These are phyloP conservation scores for Aureobasidium vineae DNA, from an alignment of 2,329 filamentous ascomycete genomes.

Conservation along the genomic window DNA sequence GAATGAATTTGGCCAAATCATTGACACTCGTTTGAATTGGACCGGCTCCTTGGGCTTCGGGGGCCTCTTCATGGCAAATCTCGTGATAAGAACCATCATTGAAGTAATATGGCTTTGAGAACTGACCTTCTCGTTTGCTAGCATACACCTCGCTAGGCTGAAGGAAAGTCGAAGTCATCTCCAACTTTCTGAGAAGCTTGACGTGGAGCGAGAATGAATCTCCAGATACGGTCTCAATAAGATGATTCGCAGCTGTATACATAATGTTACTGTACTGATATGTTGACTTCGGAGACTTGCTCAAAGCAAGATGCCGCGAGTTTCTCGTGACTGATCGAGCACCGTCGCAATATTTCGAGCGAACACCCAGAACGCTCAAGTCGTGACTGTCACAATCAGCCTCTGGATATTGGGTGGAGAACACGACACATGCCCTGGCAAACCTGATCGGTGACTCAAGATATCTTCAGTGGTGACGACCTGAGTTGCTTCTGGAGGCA, in stretches of 20 bases:
- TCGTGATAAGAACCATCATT: slow-evolving; percentile 34
- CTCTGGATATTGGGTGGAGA: not conserved
- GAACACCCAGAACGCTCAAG: slow-evolving; percentile 35
- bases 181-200: slow-evolving; percentile 48
- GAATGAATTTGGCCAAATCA: slow-evolving; percentile 38
- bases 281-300: slow-evolving; percentile 46
- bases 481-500: slow-evolving; percentile 44
- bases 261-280: slow-evolving; percentile 55
- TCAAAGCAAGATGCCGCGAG: slow-evolving; percentile 49
- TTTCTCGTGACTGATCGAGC: slow-evolving; percentile 45
- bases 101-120: slow-evolving; percentile 50
- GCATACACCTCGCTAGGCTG: slow-evolving; percentile 32
- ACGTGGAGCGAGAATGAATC: slow-evolving; percentile 43
- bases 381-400: slow-evolving; percentile 38
- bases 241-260: slow-evolving; percentile 48
- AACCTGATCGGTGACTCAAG: slow-evolving; percentile 54
- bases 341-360: slow-evolving; percentile 36
- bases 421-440: slow-evolving; percentile 46
- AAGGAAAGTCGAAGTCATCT: slow-evolving; percentile 48
- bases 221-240: slow-evolving; percentile 48
- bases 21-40: slow-evolving; percentile 41
- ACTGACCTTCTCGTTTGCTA: slow-evolving; percentile 32
- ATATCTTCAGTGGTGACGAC: slow-evolving; percentile 57
- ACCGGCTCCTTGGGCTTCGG: slow-evolving; percentile 46
- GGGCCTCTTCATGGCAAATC: slow-evolving; percentile 35